Percentiles rank a stretch among this genome's conserved stretches.
Conservation (phyloP, 768 basidiomycete genomes). For the Suillus cothurnatus region DNA sequence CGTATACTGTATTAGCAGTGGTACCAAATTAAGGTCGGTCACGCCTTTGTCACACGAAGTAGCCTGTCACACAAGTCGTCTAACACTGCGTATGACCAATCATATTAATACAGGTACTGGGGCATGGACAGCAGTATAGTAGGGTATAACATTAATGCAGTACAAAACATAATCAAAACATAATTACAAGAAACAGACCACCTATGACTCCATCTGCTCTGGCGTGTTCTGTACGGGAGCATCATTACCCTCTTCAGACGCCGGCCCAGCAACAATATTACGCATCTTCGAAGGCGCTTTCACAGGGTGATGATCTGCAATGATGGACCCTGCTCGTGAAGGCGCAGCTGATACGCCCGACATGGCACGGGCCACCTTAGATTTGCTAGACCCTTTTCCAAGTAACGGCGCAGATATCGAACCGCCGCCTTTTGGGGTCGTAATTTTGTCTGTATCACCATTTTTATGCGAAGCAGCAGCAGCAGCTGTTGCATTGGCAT, state of each 20-base stretch:
- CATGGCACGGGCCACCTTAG: slow-evolving; percentile 37
- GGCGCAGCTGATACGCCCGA: slow-evolving; percentile 53
- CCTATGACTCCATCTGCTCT: slow-evolving; percentile 24
- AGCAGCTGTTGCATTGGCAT: slow-evolving; percentile 41
- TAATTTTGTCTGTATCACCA: slow-evolving; percentile 30
- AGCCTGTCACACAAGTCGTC: background rate
- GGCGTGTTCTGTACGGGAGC: slow-evolving; percentile 33
- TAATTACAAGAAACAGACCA: background rate
- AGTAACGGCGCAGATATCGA: slow-evolving; percentile 51
- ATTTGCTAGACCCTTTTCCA: slow-evolving; percentile 43
- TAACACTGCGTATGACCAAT: background rate
- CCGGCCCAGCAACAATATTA: slow-evolving; percentile 54
- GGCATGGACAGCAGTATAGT: background rate
- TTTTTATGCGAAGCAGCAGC: slow-evolving; percentile 30
- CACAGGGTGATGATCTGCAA: slow-evolving; percentile 45
- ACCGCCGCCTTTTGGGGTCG: slow-evolving; percentile 39
- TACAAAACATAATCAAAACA: slow-evolving; percentile 7
- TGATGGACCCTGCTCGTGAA: slow-evolving; percentile 59
- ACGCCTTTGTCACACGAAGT: background rate
- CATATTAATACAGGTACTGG: background rate
- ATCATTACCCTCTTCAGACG: slow-evolving; percentile 52
- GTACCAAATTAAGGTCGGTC: slow-evolving; percentile 4
- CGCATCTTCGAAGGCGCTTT: slow-evolving; percentile 70
- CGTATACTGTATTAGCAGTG: background rate
- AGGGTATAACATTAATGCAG: slow-evolving; percentile 1